Percentiles rank a stretch among this genome's conserved stretches.
These are phyloP conservation scores for Penicillium bovifimosum DNA, from an alignment of 495 filamentous ascomycete species.

Conservation along the genomic window DNA sequence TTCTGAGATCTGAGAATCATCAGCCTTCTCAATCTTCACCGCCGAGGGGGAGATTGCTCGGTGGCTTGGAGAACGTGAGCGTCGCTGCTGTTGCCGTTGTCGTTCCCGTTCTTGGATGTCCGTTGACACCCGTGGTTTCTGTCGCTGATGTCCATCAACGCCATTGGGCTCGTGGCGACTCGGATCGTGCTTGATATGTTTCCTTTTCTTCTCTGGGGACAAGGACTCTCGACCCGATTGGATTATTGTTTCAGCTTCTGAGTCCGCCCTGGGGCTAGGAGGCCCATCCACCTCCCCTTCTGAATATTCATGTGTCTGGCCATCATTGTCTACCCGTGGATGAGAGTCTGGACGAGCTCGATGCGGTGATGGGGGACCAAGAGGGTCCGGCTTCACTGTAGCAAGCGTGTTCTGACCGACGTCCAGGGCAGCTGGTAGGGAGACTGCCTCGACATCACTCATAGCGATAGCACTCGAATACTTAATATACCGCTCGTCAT, in stretches of 20 bases:
- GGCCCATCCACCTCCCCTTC: conserved; percentile 31
- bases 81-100: conserved; percentile 18
- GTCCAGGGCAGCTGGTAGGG: conserved; percentile 42
- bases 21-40: conserved; percentile 36
- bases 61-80: conserved; percentile 25
- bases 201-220: conserved; percentile 62
- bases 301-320: conserved; percentile 17
- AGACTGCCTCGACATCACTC: conserved; percentile 47
- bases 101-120: conserved; percentile 17
- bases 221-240: conserved; percentile 66
- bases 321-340: conserved; percentile 20
- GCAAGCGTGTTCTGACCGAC: conserved; percentile 35
- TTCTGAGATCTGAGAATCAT: conserved; percentile 24
- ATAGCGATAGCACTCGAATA: conserved; percentile 46
- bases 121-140: conserved; percentile 29
- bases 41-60: conserved; percentile 25
- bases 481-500: conserved; percentile 45
- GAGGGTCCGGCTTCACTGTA: conserved; percentile 29
- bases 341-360: conserved; percentile 15
- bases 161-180: conserved; percentile 25
- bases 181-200: conserved; percentile 62
- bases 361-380: conserved; percentile 25
- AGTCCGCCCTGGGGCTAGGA: conserved; percentile 51
- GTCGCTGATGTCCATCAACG: conserved; percentile 50
- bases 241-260: conserved; percentile 78